Evolutionary conservation across 768 basidiomycete genomes (phyloP), one percentile per base, ranked within the genome.

Genomic region (Russula dissimulans): DNA sequence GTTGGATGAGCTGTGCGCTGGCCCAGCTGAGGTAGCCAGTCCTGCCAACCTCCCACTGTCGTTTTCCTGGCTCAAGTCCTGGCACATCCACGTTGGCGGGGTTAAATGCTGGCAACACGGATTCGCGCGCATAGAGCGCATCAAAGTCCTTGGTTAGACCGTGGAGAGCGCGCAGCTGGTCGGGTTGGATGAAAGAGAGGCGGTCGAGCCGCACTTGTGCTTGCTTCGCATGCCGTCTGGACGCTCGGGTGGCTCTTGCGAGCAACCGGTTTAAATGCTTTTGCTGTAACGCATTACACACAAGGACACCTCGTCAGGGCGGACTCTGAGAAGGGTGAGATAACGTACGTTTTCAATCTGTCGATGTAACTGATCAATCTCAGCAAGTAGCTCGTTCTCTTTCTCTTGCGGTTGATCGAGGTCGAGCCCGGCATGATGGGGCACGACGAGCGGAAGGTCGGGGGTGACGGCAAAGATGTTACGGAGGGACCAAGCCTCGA

Each of bases 401-500:
- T 79, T 77, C 66, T 86, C 80, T n/a, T 78, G 74, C 0, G 81
- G 79, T 6, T 76, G 70, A 3, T 80, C 79, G 55, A 95, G 76
- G 71, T 92, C 81, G 34, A 92, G 73, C 0, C 82, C 81, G 54
- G 79, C 78, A 58, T 95, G 92, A 67, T 91, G 89, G 3, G 87
- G 87, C 4, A 85, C 78, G 14, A 91, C 83, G 36, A 91, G 74
- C 0, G 85, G 85, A 38, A 91, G 67, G 61, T 85, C 83, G 3
- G 80, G 76, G 0, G 85, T 82, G 14, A 93, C 79, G 54, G 84
- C 81, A 67, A 95, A 95, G 58, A 93, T 87, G 72, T 95, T 97
- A 44, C 91, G 77, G 68, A 93, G 71, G 11, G 84, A 85, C 92
- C 93, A 95, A 0, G 85, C 86, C 72, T 93, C 92, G 67, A 97